Base-by-base conservation (phyloP, 2,329 filamentous ascomycete species). In the Aspergillus sojae region DNA sequence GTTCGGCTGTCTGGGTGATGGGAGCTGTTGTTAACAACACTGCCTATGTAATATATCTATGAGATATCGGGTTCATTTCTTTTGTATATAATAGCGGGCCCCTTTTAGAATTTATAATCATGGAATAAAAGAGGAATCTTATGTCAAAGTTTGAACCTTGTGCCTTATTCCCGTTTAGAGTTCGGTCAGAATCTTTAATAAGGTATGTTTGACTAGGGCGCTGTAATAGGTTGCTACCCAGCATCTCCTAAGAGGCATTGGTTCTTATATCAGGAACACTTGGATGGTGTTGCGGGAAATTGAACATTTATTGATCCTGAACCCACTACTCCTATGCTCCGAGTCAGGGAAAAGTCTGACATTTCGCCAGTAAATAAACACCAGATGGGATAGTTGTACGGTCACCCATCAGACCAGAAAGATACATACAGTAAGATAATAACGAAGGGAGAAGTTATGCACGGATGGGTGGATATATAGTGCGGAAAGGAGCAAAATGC, bases 31-130 rank as follows among this genome's bases (percentile, higher is more conserved):
- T 55, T 55, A 36, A 39, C 52, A 55, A 54, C 16, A 12, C 52
- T 41, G 19, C 16, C 39, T 55, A 55, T 55, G 52, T 55, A 60
- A 58, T 64, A 55, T 32, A 57, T 50, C 45, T 61, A 61, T 41
- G 55, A 28, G 28, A 55, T 55, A 55, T 55, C 32, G 52, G 32
- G 52, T 55, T 54, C 54, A 46, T 21, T 50, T 45, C 28, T 56
- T 55, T 55, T 55, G 52, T 55, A 55, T 55, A 55, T 55, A 55
- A n/a, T 39, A 55, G 32, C n/a, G 52, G 52, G 36, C 52, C 52
- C 32, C 32, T 55, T 54, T 55, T 55, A 55, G 32, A 55, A 55
- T 26, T 55, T 55, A 55, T 55, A 55, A 55, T 55, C 21, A 23
- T 19, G n/a, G 10, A 39, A 55, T 16, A 55, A 23, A 23, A 39